Base-by-base conservation (phyloP, 2,329 filamentous ascomycete genomes). In the Trichocomaceae sp. region DNA sequence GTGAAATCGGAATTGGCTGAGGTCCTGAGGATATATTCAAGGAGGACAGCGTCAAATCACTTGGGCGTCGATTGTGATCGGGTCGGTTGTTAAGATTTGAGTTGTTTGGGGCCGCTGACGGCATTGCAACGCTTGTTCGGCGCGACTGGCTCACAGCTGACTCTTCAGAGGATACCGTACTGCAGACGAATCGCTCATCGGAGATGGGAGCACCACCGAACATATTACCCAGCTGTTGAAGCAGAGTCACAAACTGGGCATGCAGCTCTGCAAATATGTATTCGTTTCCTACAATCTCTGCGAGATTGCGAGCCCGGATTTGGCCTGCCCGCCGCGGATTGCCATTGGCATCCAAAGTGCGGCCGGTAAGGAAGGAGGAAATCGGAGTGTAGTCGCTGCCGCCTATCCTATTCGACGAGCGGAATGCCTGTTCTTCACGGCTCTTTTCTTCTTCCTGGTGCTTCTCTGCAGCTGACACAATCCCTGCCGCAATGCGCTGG, bases 241-340 rank as follows among this genome's bases (percentile, higher is more conserved):
- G 63, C n/a, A 79, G 62, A n/a, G 69, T 72, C 17, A 77, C 74
- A 64, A 83, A 83, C 52, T 77, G 70, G 31, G 74, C 75, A 63
- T 83, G 80, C 8, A 83, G 66, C 59, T 81, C 77, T 10, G 80
- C 76, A 60, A 83, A 83, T 60, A 83, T 79, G 65, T 77, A 76
- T 56, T 80, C 79, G 54, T 80, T 78, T 37, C 80, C 80, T 5
- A 81, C 77, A 49, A 83, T 81, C 62, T 83, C 80, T 13, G 77
- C 75, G n/a, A 83, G 67, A 53, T 77, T 79, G 58, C 80, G 76
- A 20, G 79, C 78, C 47, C 77, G 76, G 61, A 79, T 77, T 54
- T 79, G 78, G 47, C 78, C 78, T 5, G 72, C 73, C 8, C 78
- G 71, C 46, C 79, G 75, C 39, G 77, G 74, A 56, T 78, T 78